These are phyloP conservation scores for Hemisphaericaspora lyxosophila DNA, from an alignment of 1,139 yeast genomes.

Conservation along the genomic window DNA sequence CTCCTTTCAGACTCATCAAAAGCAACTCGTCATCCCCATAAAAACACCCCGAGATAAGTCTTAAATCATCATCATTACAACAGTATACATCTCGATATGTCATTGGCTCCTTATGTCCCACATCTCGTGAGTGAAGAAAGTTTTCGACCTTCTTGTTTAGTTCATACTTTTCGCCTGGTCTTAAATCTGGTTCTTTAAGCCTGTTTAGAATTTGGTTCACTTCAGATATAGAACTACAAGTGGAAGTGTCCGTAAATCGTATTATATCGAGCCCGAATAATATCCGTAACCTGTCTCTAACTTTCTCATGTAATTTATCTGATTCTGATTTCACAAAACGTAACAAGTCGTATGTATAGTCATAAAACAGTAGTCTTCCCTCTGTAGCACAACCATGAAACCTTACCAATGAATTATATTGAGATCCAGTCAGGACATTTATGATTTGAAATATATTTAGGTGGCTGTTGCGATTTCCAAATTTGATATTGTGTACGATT, in stretches of 20 bases:
- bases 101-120: neutral
- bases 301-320: neutral
- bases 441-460: constrained; percentile 1
- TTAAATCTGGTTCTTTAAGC: neutral
- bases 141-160: neutral
- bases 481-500: constrained; percentile 3
- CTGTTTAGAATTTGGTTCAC: constrained; percentile 5
- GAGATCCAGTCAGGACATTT: neutral
- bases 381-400: constrained; percentile 2
- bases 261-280: constrained; percentile 4
- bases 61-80: neutral
- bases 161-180: neutral
- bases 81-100: neutral
- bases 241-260: neutral
- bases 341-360: constrained; percentile 4
- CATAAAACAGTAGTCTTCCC: neutral
- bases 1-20: constrained; percentile 2
- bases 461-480: neutral
- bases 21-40: neutral
- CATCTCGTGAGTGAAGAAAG: neutral
- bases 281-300: neutral
- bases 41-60: neutral
- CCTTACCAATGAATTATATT: neutral
- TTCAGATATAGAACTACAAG: constrained; percentile 5
- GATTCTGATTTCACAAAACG: constrained; percentile 1